Base-by-base conservation (phyloP, 139 green algal genomes). In the Pseudopediastrum boryanum region DNA sequence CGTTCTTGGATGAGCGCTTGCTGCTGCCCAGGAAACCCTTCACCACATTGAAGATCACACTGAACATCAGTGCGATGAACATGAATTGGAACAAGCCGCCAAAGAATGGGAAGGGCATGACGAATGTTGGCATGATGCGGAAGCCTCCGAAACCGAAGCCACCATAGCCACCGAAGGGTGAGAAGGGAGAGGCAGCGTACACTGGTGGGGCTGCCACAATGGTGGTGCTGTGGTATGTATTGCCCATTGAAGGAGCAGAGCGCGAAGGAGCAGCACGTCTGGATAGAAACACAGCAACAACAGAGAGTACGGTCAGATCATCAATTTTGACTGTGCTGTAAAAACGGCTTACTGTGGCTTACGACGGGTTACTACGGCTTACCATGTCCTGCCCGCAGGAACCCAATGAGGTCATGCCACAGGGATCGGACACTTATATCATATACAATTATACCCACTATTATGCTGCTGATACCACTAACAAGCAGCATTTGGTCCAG, bases 131-230 rank as follows among this genome's bases (percentile, higher is more conserved):
- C 71, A 78, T 68, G 51, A 78, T 33, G 51, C 51, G 13, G n/a
- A 59, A 25, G 13, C 39, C 66, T 3, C 66, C 66, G 31, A 78
- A 68, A 5, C 71, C 71, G 27, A 62, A 62, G 16, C 44, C 44
- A n/a, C 71, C 71, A 1, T 68, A 78, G 7, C 71, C 71, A n/a
- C n/a, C n/a, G n/a, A 62, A 62, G 35, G 44, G 44, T 7, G n/a
- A 25, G 50, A 48, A 77, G 8, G 65, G 39, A 36, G 71, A 78
- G 52, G n/a, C n/a, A n/a, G n/a, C n/a, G n/a, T 78, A 68, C 3
- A 78, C 71, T 48, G 71, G 71, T 23, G 71, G 71, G 29, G 71
- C 71, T n/a, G 71, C 52, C 35, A 78, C 71, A n/a, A 78, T 78
- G 27, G 52, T 78, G 51, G 71, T 78, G 33, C 8, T 33, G 51